Percentiles rank a stretch among this genome's conserved stretches.
Conservation (phyloP, 2,329 filamentous ascomycete species). For the Colletotrichum neosansevieriae region DNA sequence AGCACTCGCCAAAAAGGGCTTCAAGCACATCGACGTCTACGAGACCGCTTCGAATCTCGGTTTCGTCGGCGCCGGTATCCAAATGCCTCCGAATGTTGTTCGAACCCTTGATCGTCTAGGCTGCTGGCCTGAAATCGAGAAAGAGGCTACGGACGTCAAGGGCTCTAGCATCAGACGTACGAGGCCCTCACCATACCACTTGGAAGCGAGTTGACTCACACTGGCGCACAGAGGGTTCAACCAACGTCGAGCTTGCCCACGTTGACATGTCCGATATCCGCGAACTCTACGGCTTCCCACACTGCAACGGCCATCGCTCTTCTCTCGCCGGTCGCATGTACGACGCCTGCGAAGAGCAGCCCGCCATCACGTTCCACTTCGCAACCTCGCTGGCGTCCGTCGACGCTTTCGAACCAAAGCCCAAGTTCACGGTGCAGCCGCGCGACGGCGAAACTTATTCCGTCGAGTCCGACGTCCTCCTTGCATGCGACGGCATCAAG, state of each 20-base stretch:
- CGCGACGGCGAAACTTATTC: conserved; percentile 66
- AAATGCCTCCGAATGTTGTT: conserved; percentile 85
- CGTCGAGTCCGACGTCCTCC: conserved; percentile 65
- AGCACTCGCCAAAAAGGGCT: conserved; percentile 80
- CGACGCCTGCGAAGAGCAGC: conserved; percentile 74
- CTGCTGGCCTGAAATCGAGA: conserved; percentile 78
- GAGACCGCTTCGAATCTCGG: conserved; percentile 80
- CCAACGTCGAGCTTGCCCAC: conserved; percentile 76
- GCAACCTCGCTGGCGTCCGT: conserved; percentile 67
- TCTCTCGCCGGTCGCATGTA: conserved; percentile 78
- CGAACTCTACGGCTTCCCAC: conserved; percentile 77
- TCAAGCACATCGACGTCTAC: conserved; percentile 79
- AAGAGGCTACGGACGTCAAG: conserved; percentile 77
- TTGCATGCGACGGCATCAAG: conserved; percentile 70
- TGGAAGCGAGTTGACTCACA: conserved; percentile 7
- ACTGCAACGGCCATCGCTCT: conserved; percentile 83
- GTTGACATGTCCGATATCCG: conserved; percentile 77
- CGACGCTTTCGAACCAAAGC: conserved; percentile 68
- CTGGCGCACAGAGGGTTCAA: conserved; percentile 68
- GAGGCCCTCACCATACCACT: background rate
- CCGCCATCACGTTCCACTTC: conserved; percentile 77
- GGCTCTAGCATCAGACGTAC: conserved; percentile 79
- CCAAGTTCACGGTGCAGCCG: conserved; percentile 70
- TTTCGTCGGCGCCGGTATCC: conserved; percentile 88
- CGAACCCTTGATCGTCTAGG: conserved; percentile 79